phyloP scores from a whole-genome alignment of 345 rosid species.

The Salix dunnii region DNA sequence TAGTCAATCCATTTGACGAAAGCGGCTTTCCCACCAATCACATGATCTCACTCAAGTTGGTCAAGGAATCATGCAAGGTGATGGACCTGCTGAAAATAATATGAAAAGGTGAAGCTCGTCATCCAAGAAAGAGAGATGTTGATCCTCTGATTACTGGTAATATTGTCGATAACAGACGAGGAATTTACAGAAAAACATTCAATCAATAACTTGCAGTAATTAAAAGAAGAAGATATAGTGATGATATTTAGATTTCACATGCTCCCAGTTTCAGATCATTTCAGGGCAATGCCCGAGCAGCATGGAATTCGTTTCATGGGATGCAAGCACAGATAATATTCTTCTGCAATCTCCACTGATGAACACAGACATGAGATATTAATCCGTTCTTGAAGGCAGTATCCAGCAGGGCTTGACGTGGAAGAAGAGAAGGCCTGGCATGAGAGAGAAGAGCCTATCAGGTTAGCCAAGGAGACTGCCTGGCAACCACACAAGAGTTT shows the following conservation, averaged over 20 bases:
- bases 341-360: too few relatives aligned
- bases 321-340: too few relatives aligned
- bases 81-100: neutral
- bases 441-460: conserved; percentile 35
- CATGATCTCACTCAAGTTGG: neutral
- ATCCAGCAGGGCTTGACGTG: too few relatives aligned
- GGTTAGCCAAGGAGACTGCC: conserved; percentile 35
- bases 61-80: neutral
- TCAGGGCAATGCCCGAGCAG: too few relatives aligned
- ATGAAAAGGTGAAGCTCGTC: neutral
- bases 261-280: too few relatives aligned
- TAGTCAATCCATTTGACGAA: neutral
- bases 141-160: neutral
- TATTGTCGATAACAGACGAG: neutral
- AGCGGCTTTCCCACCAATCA: neutral
- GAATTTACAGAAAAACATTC: neutral
- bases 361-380: too few relatives aligned
- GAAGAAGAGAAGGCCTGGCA: conserved; percentile 27
- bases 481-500: neutral
- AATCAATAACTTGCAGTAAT: neutral
- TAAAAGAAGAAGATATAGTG: neutral
- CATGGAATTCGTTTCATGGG: too few relatives aligned
- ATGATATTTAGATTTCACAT: too few relatives aligned
- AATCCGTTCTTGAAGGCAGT: too few relatives aligned
- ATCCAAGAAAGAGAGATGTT: neutral